Evolutionary conservation across 257 asterid genomes (phyloP), one percentile per base, ranked within the genome.

Genomic region (Gentiana straminea): DNA sequence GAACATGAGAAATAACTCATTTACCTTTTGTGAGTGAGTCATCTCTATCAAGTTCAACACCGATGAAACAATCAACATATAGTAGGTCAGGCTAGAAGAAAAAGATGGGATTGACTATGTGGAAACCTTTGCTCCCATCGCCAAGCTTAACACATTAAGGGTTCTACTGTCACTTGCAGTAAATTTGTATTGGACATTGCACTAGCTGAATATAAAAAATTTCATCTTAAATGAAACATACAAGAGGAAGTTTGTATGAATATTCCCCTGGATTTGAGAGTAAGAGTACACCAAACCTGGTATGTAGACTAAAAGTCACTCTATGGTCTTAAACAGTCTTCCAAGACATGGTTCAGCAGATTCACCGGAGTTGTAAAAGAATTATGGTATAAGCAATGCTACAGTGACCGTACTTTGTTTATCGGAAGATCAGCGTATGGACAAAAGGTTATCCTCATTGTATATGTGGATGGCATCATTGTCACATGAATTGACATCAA

Each of bases 321-420:
- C 3, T 59, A 59, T 47, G 64, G 55, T 7, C 50, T 49, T 8
- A 46, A 59, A 34, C 55, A 59, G n/a, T 34, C 56, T 9, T 55
- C 43, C 4, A 37, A 34, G 12, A 15, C 45, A 11, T 48, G 47
- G 64, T 61, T 50, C 51, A 57, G 12, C 2, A 61, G 47, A 24
- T 61, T 61, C 5, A 55, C 38, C 2, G 35, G 8, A 13, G 11
- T 38, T 4, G 13, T 50, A n/a, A 1, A 2, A 6, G 9, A 35
- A 11, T 33, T 6, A 15, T n/a, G 59, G 8, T 54, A 33, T 12
- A 35, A 33, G 12, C 44, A 54, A 35, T 5, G 44, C 13, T 33
- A 54, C 5, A 7, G 36, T 2, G 34, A 49, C 36, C 51, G 50
- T 15, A 33, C 56, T 2, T 33, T 60, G 44, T 60, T 60, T 34